Percentiles rank a stretch among this genome's conserved stretches.
These are phyloP conservation scores for Mycena kentingensis DNA, from an alignment of 768 basidiomycete genomes.

Conservation along the genomic window DNA sequence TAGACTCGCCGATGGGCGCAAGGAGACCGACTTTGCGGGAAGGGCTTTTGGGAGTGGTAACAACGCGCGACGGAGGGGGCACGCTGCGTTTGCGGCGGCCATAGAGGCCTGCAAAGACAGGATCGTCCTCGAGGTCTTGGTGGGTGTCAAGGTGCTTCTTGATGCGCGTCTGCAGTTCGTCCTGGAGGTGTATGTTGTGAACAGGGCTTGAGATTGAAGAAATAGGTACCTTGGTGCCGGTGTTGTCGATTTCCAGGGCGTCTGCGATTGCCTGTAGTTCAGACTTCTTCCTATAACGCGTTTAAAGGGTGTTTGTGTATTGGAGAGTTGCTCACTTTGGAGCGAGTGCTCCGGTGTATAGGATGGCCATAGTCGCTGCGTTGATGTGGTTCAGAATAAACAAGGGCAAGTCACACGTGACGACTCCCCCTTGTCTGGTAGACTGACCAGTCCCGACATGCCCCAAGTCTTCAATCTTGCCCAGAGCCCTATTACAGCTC, in stretches of 20 bases:
- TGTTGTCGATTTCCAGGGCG: constrained; percentile 52
- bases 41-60: too few relatives aligned
- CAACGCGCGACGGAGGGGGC: constrained; percentile 36
- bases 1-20: constrained; percentile 45
- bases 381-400: too few relatives aligned
- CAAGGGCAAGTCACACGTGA: too few relatives aligned
- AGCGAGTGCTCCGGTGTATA: too few relatives aligned
- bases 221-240: constrained; percentile 65
- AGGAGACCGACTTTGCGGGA: constrained; percentile 24
- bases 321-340: too few relatives aligned
- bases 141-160: constrained; percentile 62
- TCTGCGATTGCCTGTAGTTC: constrained; percentile 64
- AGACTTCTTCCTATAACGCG: too few relatives aligned
- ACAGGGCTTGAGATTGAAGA: too few relatives aligned
- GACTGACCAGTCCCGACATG: too few relatives aligned
- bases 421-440: too few relatives aligned
- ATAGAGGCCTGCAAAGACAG: constrained; percentile 59
- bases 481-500: constrained; percentile 84
- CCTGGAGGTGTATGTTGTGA: too few relatives aligned
- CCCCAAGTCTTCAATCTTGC: constrained; percentile 75
- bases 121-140: constrained; percentile 58
- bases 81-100: constrained; percentile 45
- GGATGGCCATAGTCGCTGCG: too few relatives aligned
- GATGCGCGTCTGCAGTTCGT: constrained; percentile 62
- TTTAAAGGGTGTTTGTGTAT: too few relatives aligned